Evolutionary conservation across 2,329 filamentous ascomycete species (phyloP).

Genomic region (Epichloe sp.): DNA sequence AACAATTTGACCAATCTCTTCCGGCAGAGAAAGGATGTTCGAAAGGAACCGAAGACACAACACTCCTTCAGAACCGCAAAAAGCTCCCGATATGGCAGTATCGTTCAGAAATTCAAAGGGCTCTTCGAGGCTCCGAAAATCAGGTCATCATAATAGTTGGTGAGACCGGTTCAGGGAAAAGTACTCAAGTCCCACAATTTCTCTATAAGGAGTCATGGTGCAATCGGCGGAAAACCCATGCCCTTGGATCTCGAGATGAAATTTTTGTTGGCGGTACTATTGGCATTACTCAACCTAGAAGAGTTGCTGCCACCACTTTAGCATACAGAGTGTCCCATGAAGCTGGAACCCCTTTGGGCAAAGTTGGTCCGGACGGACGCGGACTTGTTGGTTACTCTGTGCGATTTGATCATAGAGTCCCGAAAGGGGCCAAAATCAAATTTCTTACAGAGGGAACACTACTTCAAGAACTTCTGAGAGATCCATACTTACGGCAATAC

Average conservation of each 20-base stretch:
- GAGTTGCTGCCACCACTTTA: constrained; percentile 85
- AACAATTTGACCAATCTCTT: neutral
- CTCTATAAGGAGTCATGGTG: constrained; percentile 72
- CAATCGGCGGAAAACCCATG: constrained; percentile 39
- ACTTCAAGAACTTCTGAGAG: constrained; percentile 80
- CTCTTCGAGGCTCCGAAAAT: constrained; percentile 40
- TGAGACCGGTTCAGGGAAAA: constrained; percentile 94
- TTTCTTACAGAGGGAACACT: constrained; percentile 95
- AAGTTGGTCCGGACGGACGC: constrained; percentile 28
- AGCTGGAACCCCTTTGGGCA: constrained; percentile 38
- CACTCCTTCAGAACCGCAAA: constrained; percentile 38
- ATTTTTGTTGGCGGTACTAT: constrained; percentile 62
- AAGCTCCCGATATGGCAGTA: constrained; percentile 71
- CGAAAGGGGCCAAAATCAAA: constrained; percentile 76
- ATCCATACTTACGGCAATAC: constrained; percentile 72
- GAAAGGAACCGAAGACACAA: constrained; percentile 16
- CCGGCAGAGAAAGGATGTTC: constrained; percentile 3
- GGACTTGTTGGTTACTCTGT: constrained; percentile 79
- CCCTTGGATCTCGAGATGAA: constrained; percentile 26
- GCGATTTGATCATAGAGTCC: constrained; percentile 78
- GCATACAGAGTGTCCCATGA: constrained; percentile 81
- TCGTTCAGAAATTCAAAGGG: constrained; percentile 52
- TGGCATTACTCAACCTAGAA: constrained; percentile 84
- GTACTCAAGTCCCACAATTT: constrained; percentile 91
- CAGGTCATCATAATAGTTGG: constrained; percentile 77